phyloP scores from a whole-genome alignment of 768 basidiomycete species.

The Pleurotus pulmonarius region DNA sequence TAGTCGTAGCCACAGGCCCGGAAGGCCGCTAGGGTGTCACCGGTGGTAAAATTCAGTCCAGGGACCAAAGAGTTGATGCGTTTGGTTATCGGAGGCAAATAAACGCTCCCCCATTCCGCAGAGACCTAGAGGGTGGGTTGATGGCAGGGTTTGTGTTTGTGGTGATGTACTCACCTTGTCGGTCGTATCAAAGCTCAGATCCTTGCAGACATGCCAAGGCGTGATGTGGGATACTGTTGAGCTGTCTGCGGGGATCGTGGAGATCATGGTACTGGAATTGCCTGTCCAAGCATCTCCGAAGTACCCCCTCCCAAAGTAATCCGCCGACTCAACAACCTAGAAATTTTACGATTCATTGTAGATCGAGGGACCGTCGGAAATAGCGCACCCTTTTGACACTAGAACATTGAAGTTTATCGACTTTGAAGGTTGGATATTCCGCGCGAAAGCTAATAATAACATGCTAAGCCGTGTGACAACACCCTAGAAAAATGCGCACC shows the following conservation, averaged over 20 bases:
- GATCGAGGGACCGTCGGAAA: background rate
- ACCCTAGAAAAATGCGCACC: background rate
- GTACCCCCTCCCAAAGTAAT: conserved; percentile 35
- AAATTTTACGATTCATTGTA: background rate
- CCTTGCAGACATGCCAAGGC: conserved; percentile 33
- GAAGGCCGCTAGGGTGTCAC: conserved; percentile 34
- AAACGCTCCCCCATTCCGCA: conserved; percentile 27
- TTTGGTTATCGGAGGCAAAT: conserved; percentile 30
- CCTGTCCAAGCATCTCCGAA: conserved; percentile 28
- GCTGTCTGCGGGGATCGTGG: conserved; percentile 25
- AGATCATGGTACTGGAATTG: conserved; percentile 17
- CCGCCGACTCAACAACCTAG: conserved; percentile 29
- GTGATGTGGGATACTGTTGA: conserved; percentile 35
- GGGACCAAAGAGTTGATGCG: conserved; percentile 31
- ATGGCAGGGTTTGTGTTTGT: background rate
- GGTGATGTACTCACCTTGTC: conserved; percentile 23
- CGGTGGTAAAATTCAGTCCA: conserved; percentile 25
- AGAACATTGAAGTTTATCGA: background rate
- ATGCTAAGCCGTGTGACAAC: background rate
- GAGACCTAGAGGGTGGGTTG: conserved; percentile 2
- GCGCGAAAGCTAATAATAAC: background rate
- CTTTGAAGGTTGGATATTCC: background rate
- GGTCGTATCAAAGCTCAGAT: conserved; percentile 8
- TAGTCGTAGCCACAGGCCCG: conserved; percentile 39
- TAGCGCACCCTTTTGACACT: background rate